phyloP scores from a whole-genome alignment of 139 green algal genomes.

The Chlorella sp. region DNA sequence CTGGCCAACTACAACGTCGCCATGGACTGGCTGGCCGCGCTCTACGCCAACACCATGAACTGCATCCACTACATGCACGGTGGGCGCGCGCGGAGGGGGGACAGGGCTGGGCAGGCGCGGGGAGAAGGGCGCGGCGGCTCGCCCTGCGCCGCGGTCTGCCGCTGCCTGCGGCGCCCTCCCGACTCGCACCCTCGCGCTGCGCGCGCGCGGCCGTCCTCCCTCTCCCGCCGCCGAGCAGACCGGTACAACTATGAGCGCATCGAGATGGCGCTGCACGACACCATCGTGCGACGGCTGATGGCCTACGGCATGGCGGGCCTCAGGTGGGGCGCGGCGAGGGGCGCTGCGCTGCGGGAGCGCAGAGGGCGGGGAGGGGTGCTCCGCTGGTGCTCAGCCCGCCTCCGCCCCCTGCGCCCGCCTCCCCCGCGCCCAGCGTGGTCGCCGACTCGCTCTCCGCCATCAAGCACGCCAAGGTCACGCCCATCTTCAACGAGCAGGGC shows the following conservation, averaged over 20 bases:
- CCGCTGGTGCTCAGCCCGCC: no score
- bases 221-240: slow-evolving; percentile 41
- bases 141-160: no score
- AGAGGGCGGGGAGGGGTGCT: no score
- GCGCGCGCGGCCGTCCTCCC: no score
- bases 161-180: no score
- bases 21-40: slow-evolving; percentile 72
- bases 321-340: not conserved
- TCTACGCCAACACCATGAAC: slow-evolving; percentile 83
- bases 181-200: not conserved
- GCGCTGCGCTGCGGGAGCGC: not conserved
- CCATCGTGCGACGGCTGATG: slow-evolving; percentile 52
- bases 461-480: slow-evolving; percentile 72
- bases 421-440: slow-evolving; percentile 40
- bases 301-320: slow-evolving; percentile 75
- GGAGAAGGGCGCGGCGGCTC: no score
- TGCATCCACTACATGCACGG: slow-evolving; percentile 73
- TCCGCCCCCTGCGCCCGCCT: not conserved
- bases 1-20: slow-evolving; percentile 51
- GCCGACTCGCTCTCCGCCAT: slow-evolving; percentile 76
- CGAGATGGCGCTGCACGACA: slow-evolving; percentile 82
- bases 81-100: no score
- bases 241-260: slow-evolving; percentile 78
- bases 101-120: no score
- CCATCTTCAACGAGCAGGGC: slow-evolving; percentile 51